A percentile compares a stretch with the other conserved stretches of the same genome.
phyloP scores from a whole-genome alignment of 2,329 filamentous ascomycete genomes.

The Magnaporthales sp. region DNA sequence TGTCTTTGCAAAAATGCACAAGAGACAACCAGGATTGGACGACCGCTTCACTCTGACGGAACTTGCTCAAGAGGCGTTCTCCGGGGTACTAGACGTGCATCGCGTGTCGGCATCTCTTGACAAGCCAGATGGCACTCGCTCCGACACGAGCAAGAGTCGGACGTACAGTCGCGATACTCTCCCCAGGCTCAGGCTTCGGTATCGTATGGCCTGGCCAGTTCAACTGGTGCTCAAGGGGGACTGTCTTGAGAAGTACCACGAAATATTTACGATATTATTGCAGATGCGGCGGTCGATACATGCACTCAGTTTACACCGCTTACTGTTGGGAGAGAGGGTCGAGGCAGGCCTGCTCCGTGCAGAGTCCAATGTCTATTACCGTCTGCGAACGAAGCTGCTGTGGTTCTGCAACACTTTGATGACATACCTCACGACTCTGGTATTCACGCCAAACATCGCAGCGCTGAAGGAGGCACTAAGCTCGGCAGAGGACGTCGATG shows the following conservation, averaged over 20 bases:
- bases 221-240: constrained; percentile 64
- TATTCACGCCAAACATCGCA: constrained; percentile 52
- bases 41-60: constrained; percentile 77
- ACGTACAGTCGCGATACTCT: constrained; percentile 53
- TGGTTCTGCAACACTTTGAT: constrained; percentile 73
- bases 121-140: constrained; percentile 12
- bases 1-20: constrained; percentile 69
- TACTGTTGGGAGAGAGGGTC: constrained; percentile 30
- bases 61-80: constrained; percentile 64
- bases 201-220: constrained; percentile 57
- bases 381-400: constrained; percentile 58
- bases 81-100: constrained; percentile 46
- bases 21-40: constrained; percentile 54
- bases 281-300: constrained; percentile 67
- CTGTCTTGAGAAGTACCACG: constrained; percentile 59
- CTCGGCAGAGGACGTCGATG: constrained; percentile 64
- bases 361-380: constrained; percentile 33
- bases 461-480: constrained; percentile 49
- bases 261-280: constrained; percentile 65
- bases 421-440: constrained; percentile 66
- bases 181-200: constrained; percentile 55
- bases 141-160: neutral
- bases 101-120: constrained; percentile 52
- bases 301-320: constrained; percentile 49
- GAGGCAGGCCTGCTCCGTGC: constrained; percentile 25